Base-by-base conservation (phyloP, 1,284 basidiomycete genomes). In the Meira miltonrushii region DNA sequence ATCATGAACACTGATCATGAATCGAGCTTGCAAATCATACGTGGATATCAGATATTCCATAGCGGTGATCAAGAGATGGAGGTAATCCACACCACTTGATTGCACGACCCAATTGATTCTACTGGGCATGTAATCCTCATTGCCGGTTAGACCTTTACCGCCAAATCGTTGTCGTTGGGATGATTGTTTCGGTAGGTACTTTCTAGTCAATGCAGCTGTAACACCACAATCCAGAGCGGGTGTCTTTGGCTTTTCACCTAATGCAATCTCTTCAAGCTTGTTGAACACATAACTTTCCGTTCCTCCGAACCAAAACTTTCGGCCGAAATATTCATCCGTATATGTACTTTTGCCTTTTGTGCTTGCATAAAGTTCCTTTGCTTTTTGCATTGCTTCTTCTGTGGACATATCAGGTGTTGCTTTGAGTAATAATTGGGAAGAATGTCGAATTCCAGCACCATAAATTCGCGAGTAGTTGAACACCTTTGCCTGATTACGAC, bases 401-500 rank as follows among this genome's bases (percentile, higher is more conserved):
- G 85, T 85, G 11, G 86, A 81, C 84, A 97, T 88, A 6, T 82
- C 84, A 0, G 91, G 84, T 68, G 88, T 94, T 6, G 88, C 86
- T 78, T 98, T 94, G 57, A 93, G 82, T 1, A 98, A 82, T 1
- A 98, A 84, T 41, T 94, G 85, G 3, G 92, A 83, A 1, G 94
- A 94, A 70, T 99, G 94, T 59, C 88, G 87, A 84, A 93, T 90
- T 15, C 95, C 95, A 0, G 95, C 94, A 15, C 94, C 94, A 72
- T 99, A 98, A 71, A 99, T 97, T 53, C 95, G 87, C 44, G 93
- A 96, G 76, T 99, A 98, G 78, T 99, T 98, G 85, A 99, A 99
- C 21, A 98, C 91, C 78, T 99, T 98, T 50, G 95, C 95, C 71
- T 92, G 88, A 75, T 98, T 90, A 43, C 95, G 85, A 47, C 90